Evolutionary conservation across 768 basidiomycete genomes (phyloP).

Genomic region (Serendipita sp.): DNA sequence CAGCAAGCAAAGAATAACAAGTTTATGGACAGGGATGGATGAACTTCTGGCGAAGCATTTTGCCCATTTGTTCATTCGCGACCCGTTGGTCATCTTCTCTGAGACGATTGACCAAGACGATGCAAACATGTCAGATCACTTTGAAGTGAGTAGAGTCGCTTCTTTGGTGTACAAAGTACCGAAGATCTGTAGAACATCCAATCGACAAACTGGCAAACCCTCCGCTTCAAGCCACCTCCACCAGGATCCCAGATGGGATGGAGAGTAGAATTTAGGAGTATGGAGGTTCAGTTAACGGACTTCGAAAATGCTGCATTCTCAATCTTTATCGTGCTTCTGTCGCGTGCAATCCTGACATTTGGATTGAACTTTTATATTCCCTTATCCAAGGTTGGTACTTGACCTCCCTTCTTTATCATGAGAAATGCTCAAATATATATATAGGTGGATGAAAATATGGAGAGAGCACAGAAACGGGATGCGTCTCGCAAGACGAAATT

Average conservation of each 20-base stretch:
- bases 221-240: conserved; percentile 97
- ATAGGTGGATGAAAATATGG: conserved; percentile 97
- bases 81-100: conserved; percentile 87
- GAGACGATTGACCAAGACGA: conserved; percentile 93
- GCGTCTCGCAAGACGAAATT: conserved; percentile 63
- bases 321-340: conserved; percentile 85
- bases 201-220: conserved; percentile 99
- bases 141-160: conserved; percentile 47
- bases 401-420: neutral
- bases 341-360: conserved; percentile 82
- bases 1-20: neutral
- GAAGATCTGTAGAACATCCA: conserved; percentile 64
- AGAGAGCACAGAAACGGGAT: conserved; percentile 66
- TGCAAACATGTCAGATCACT: conserved; percentile 74
- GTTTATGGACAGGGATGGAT: conserved; percentile 50
- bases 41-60: conserved; percentile 78
- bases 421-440: conserved; percentile 4
- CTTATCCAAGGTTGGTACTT: conserved; percentile 65
- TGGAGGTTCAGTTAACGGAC: conserved; percentile 98
- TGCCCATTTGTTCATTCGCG: conserved; percentile 91
- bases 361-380: conserved; percentile 92
- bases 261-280: conserved; percentile 95
- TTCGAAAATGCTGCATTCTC: conserved; percentile 98
- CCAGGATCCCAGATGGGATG: conserved; percentile 86
- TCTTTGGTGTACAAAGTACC: neutral